Percentiles rank a stretch among this genome's conserved stretches.
Conservation (phyloP, 257 asterid species). For the Coffea eugenioides region DNA sequence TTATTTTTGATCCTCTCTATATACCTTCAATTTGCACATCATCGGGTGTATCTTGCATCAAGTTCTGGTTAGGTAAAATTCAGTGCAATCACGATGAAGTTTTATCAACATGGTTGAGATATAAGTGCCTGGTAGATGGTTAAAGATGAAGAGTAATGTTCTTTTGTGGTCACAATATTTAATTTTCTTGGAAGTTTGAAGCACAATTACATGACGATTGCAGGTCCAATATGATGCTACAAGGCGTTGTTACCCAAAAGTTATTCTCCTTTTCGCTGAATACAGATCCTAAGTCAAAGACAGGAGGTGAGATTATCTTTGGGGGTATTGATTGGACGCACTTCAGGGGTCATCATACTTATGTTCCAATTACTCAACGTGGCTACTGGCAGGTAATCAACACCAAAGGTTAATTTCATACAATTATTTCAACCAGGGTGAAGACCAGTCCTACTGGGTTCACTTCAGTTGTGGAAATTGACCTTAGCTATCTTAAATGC, state of each 20-base stretch:
- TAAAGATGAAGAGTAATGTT: not conserved
- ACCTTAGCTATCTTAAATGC: not conserved
- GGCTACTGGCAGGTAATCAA: constrained; percentile 42
- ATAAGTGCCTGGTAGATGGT: not conserved
- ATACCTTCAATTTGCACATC: not conserved
- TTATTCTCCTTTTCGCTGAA: constrained; percentile 37
- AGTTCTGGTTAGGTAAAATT: not conserved
- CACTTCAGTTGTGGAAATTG: not conserved
- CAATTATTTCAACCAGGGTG: not conserved
- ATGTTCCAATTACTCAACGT: constrained; percentile 22
- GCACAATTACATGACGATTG: not conserved
- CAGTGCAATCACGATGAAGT: not conserved
- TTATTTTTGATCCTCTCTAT: not conserved
- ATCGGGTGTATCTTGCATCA: not conserved
- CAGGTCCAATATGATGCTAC: constrained; percentile 38
- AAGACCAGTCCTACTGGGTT: too few relatives aligned
- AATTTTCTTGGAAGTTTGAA: not conserved
- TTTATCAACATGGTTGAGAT: constrained; percentile 1
- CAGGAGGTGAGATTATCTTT: constrained; percentile 37
- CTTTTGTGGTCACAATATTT: not conserved
- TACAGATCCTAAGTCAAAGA: constrained; percentile 18
- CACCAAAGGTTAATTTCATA: not conserved
- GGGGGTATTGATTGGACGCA: constrained; percentile 40
- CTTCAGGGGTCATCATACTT: constrained; percentile 37
- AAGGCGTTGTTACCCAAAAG: constrained; percentile 21